Conservation (phyloP, 331 rosid species). For the Arachis monticola region DNA sequence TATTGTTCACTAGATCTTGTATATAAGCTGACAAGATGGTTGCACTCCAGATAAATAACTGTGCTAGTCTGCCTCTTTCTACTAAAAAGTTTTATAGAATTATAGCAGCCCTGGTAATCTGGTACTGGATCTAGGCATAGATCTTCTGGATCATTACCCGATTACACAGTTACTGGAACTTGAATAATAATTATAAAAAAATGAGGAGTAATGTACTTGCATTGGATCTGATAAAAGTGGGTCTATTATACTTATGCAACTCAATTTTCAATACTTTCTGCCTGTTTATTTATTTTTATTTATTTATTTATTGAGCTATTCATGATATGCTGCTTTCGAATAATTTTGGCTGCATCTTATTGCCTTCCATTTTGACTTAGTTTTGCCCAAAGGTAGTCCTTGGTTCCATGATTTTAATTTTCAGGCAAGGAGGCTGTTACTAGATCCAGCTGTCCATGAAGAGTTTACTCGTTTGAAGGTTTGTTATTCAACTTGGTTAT, state of each 20-base stretch:
- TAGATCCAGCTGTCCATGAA: constrained; percentile 95
- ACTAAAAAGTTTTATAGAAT: background rate
- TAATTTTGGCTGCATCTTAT: constrained; percentile 12
- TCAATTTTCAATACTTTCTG: background rate
- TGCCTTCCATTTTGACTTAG: background rate
- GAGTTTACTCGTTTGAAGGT: constrained; percentile 95
- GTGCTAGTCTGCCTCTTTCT: background rate
- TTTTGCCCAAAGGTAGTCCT: background rate
- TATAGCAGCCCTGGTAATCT: constrained; percentile 1
- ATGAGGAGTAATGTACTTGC: background rate
- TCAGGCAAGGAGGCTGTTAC: constrained; percentile 86
- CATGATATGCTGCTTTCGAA: constrained; percentile 1
- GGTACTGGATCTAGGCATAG: background rate
- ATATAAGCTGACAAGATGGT: background rate
- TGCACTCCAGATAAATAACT: background rate
- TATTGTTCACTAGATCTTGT: background rate
- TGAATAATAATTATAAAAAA: background rate
- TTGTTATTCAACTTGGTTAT: constrained; percentile 40
- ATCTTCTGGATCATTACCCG: constrained; percentile 16
- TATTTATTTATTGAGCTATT: constrained; percentile 2
- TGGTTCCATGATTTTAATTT: constrained; percentile 31
- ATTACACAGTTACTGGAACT: background rate
- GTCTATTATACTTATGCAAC: constrained; percentile 3
- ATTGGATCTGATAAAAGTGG: constrained; percentile 13
- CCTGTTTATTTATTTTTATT: background rate